These are phyloP conservation scores for Malassezia cuniculi DNA, from an alignment of 1,284 basidiomycete species.

Conservation along the genomic window DNA sequence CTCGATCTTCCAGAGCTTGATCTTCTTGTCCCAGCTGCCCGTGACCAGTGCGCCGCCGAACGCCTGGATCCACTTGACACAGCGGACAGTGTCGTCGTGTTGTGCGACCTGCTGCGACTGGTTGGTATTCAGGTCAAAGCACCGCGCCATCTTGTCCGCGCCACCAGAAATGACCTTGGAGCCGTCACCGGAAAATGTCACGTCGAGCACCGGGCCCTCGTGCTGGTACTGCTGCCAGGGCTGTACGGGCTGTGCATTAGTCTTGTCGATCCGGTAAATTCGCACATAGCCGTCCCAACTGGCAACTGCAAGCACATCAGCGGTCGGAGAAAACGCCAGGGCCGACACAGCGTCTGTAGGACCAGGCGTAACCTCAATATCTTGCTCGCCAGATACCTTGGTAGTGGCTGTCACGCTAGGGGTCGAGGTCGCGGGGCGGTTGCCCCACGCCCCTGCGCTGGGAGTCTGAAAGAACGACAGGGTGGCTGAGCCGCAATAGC, in stretches of 20 bases:
- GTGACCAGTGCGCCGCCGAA: conserved; percentile 62
- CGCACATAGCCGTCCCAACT: conserved; percentile 48
- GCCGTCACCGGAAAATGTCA: conserved; percentile 74
- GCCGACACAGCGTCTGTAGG: conserved; percentile 44
- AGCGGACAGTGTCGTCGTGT: conserved; percentile 69
- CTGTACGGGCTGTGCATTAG: conserved; percentile 60
- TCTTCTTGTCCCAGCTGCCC: conserved; percentile 79
- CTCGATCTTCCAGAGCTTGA: conserved; percentile 55
- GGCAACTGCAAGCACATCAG: conserved; percentile 46
- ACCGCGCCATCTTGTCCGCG: conserved; percentile 67
- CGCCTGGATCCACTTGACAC: conserved; percentile 63
- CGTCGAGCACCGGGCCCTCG: conserved; percentile 65
- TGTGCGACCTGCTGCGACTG: conserved; percentile 56
- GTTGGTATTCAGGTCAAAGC: conserved; percentile 67
- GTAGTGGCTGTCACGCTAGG: conserved; percentile 23
- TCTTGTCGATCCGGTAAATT: conserved; percentile 52
- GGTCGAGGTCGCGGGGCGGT: conserved; percentile 13
- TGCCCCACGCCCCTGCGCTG: conserved; percentile 25
- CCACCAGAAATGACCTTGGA: conserved; percentile 71
- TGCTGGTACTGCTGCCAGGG: conserved; percentile 54
- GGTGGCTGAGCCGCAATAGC: no score
- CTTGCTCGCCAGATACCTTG: conserved; percentile 44
- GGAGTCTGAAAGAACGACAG: conserved; percentile 36
- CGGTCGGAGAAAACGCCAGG: conserved; percentile 44
- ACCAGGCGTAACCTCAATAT: conserved; percentile 57